phyloP scores from a whole-genome alignment of 495 filamentous ascomycete genomes.

The Tricharina praecox region DNA sequence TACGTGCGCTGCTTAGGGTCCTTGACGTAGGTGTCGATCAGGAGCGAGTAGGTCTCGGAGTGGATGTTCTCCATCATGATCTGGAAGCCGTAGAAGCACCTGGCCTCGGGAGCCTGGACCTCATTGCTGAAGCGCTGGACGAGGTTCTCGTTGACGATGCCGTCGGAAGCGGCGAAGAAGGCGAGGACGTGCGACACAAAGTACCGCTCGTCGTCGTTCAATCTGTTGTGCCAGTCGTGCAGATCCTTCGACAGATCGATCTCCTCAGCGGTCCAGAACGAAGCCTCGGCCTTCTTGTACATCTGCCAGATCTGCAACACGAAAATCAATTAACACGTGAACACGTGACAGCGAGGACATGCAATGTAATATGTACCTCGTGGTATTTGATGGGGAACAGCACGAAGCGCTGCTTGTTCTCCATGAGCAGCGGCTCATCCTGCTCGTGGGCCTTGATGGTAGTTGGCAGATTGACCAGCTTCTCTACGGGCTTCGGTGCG shows the following conservation, averaged over 20 bases:
- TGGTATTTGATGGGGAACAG: slow-evolving; percentile 99
- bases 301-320: slow-evolving; percentile 88
- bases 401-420: slow-evolving; percentile 93
- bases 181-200: slow-evolving; percentile 97
- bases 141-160: slow-evolving; percentile 99
- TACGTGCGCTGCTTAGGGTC: slow-evolving; percentile 89
- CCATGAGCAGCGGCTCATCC: slow-evolving; percentile 80
- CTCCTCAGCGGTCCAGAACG: slow-evolving; percentile 99
- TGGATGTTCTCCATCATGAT: slow-evolving; percentile 99
- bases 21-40: slow-evolving; percentile 99
- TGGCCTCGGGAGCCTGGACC: slow-evolving; percentile 92
- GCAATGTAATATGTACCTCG: slow-evolving; percentile 70
- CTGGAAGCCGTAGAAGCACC: slow-evolving; percentile 99
- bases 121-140: slow-evolving; percentile 94
- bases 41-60: slow-evolving; percentile 96
- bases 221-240: slow-evolving; percentile 94
- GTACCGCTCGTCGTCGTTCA: slow-evolving; percentile 93
- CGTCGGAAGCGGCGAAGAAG: slow-evolving; percentile 98
- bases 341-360: slow-evolving; percentile 18
- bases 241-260: slow-evolving; percentile 98
- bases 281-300: slow-evolving; percentile 99
- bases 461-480: slow-evolving; percentile 12
- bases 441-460: slow-evolving; percentile 50
- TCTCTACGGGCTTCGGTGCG: slow-evolving; percentile 36
- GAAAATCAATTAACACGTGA: slow-evolving; percentile 30